Conservation (phyloP, 306 rosid genomes). For the Senna tora region DNA sequence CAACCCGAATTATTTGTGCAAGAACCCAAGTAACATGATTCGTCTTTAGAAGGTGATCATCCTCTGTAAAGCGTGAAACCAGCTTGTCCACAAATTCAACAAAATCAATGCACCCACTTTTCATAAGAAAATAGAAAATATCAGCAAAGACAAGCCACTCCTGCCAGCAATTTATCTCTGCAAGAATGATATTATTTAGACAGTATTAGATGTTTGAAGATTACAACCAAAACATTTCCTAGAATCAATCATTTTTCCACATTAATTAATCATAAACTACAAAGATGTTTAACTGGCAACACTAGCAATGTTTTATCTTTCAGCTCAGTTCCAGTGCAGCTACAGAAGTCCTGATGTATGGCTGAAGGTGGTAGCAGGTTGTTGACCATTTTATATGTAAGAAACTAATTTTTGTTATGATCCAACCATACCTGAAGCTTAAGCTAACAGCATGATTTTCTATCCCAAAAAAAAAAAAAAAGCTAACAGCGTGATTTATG, state of each 20-base stretch:
- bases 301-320: neutral
- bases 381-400: neutral
- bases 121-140: slow-evolving; percentile 81
- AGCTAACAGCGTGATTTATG: neutral
- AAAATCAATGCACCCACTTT: slow-evolving; percentile 95
- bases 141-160: slow-evolving; percentile 98
- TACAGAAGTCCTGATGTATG: neutral
- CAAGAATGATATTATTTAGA: slow-evolving; percentile 49
- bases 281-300: neutral
- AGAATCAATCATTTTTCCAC: slow-evolving; percentile 8
- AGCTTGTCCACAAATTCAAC: slow-evolving; percentile 96
- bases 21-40: slow-evolving; percentile 97
- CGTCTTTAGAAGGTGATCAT: slow-evolving; percentile 83
- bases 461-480: too few relatives aligned
- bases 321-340: neutral
- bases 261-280: neutral
- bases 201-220: slow-evolving; percentile 38
- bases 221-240: slow-evolving; percentile 20
- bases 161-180: slow-evolving; percentile 99
- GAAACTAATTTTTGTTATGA: neutral
- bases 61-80: slow-evolving; percentile 80
- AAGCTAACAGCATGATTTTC: neutral
- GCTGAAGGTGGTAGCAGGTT: neutral
- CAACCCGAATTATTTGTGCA: slow-evolving; percentile 88
- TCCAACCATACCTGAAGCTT: neutral